Evolutionary conservation across 176 grass and related monocot species (phyloP).

Genomic region (Carex scoparia): DNA sequence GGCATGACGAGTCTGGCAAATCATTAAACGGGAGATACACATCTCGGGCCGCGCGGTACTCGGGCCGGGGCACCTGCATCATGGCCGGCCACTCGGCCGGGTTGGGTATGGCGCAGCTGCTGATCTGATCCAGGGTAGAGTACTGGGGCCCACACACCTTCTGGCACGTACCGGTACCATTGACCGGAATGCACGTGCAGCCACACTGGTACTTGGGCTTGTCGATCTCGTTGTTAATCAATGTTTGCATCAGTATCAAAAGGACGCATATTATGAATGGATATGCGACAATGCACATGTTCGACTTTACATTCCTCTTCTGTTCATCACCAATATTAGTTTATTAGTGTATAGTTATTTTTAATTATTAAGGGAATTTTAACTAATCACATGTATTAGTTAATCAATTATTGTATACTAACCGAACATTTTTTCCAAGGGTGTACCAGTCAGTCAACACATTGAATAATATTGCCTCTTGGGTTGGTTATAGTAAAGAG

Average conservation of each 20-base stretch:
- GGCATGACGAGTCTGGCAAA: conserved; percentile 51
- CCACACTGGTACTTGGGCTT: conserved; percentile 75
- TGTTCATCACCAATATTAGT: conserved; percentile 2
- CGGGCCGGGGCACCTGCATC: conserved; percentile 51
- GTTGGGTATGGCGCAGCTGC: conserved; percentile 52
- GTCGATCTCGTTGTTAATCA: conserved; percentile 55
- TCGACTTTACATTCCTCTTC: conserved; percentile 85
- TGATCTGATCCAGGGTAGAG: conserved; percentile 71
- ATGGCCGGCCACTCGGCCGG: conserved; percentile 58
- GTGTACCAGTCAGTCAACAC: background rate
- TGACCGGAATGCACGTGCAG: conserved; percentile 45
- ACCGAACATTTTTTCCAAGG: too few relatives aligned
- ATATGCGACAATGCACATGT: conserved; percentile 54
- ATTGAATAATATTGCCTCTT: background rate
- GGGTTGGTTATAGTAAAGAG: background rate
- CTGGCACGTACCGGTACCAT: conserved; percentile 33
- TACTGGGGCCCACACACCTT: conserved; percentile 59
- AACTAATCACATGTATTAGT: background rate
- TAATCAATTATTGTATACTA: background rate
- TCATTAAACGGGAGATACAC: conserved; percentile 10
- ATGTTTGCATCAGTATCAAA: conserved; percentile 42
- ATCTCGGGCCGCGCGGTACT: conserved; percentile 35
- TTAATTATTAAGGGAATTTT: background rate
- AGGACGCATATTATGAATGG: conserved; percentile 72
- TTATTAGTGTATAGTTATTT: background rate